phyloP scores from a whole-genome alignment of 1,284 basidiomycete genomes.

The Microbotryum silenes-acaulis region DNA sequence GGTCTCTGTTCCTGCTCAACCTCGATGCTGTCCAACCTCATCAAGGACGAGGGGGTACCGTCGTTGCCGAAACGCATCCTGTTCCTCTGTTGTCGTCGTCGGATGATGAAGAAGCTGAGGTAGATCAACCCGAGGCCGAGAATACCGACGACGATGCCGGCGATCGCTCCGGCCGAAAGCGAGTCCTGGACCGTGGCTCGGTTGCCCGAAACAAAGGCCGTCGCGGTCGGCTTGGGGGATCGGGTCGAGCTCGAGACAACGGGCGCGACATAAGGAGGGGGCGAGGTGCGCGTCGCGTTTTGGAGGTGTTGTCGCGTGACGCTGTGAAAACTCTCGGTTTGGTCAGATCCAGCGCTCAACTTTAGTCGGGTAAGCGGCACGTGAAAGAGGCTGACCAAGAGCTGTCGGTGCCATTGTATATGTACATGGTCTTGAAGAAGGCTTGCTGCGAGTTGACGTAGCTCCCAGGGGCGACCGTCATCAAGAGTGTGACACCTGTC shows the following conservation, averaged over 20 bases:
- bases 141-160: slow-evolving; percentile 2
- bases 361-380: not conserved
- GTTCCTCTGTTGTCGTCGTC: not conserved
- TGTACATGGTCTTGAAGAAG: slow-evolving; percentile 1
- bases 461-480: no score
- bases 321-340: not conserved
- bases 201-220: slow-evolving; percentile 1
- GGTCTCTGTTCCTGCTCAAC: no score
- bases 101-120: not conserved
- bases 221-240: not conserved
- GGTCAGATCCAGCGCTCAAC: no score
- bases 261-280: no score
- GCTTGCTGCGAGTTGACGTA: not conserved
- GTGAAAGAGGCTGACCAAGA: not conserved
- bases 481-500: no score
- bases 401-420: slow-evolving; percentile 1
- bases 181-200: not conserved
- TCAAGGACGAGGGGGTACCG: no score
- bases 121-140: slow-evolving; percentile 1
- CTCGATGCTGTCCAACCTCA: no score
- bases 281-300: not conserved
- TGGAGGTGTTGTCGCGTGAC: not conserved
- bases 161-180: slow-evolving; percentile 1
- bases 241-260: not conserved
- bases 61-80: no score